Evolutionary conservation across 495 filamentous ascomycete species (phyloP), one percentile per base, ranked within the genome.

Genomic region (Hypoxylon intermedium): DNA sequence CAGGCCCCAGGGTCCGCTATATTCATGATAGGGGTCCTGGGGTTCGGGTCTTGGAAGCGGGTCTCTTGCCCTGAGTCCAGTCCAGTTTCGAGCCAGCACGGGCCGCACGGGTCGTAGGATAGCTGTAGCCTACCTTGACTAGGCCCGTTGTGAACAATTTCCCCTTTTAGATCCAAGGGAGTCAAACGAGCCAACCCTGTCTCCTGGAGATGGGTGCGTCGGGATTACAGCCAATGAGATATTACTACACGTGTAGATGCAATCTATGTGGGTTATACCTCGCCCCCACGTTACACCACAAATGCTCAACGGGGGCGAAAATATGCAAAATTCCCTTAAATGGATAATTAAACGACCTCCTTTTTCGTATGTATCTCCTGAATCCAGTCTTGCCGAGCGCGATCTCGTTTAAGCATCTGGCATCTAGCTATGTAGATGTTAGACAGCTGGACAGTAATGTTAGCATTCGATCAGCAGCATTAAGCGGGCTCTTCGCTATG

Each of bases 41-140:
- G 62, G 62, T 56, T 48, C 23, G 16, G 50, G 56, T 50, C 62
- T 41, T 65, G 41, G 50, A 58, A 65, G 51, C 46, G 51, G 56
- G 33, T 55, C 50, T 44, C 34, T 11, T 49, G 34, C 23, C 21
- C 33, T 31, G 19, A 49, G 41, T 42, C 40, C 36, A 23, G 30
- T 28, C 31, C 40, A 16, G 11, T 24, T 12, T 16, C 21, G 26
- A n/a, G n/a, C n/a, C n/a, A n/a, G n/a, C n/a, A n/a, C n/a, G n/a
- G n/a, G n/a, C n/a, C n/a, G 55, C 61, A 65, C 61, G 55, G 55
- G 42, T 65, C 61, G 40, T 45, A 44, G 0, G 15, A 11, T 28
- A 44, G 61, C n/a, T 42, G 2, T 5, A 46, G 38, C 18, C 31
- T 33, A 31, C 26, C 23, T 30, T 16, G 2, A 47, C 55, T 65